Conservation (phyloP, 352 stramenopile genomes). For the Pythium utonaiense region DNA sequence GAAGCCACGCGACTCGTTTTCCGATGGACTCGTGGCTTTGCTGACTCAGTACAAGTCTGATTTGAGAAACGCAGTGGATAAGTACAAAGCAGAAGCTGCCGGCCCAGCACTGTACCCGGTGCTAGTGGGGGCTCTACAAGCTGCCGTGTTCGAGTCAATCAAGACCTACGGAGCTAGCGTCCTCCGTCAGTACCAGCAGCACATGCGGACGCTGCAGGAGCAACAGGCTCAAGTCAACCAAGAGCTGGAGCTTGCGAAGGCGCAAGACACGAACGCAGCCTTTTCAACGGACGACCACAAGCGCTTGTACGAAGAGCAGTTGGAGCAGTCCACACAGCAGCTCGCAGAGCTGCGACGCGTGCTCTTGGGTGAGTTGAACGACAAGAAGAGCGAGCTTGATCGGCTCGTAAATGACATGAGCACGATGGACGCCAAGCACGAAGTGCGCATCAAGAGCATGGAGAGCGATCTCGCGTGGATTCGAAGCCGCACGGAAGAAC, state of each 20-base stretch:
- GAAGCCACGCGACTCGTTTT: slow-evolving; percentile 44
- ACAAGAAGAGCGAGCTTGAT: slow-evolving; percentile 45
- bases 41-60: slow-evolving; percentile 63
- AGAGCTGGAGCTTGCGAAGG: slow-evolving; percentile 22
- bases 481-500: slow-evolving; percentile 42
- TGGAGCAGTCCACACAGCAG: slow-evolving; percentile 45
- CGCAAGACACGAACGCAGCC: slow-evolving; percentile 26
- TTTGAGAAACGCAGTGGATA: slow-evolving; percentile 32
- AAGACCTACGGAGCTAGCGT: slow-evolving; percentile 42
- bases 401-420: slow-evolving; percentile 36
- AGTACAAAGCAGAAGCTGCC: slow-evolving; percentile 33
- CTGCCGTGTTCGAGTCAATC: slow-evolving; percentile 40
- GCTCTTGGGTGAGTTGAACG: slow-evolving; percentile 42
- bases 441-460: slow-evolving; percentile 43
- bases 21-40: slow-evolving; percentile 40
- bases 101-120: slow-evolving; percentile 25
- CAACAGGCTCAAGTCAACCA: slow-evolving; percentile 30
- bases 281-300: slow-evolving; percentile 48
- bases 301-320: slow-evolving; percentile 36
- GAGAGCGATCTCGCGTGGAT: slow-evolving; percentile 53
- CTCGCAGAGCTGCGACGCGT: slow-evolving; percentile 44
- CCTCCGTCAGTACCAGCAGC: slow-evolving; percentile 45
- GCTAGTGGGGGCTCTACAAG: slow-evolving; percentile 34
- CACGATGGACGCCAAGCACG: slow-evolving; percentile 63
- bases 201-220: slow-evolving; percentile 29